Evolutionary conservation across 768 basidiomycete genomes (phyloP).

Genomic region (Collybia sordida): DNA sequence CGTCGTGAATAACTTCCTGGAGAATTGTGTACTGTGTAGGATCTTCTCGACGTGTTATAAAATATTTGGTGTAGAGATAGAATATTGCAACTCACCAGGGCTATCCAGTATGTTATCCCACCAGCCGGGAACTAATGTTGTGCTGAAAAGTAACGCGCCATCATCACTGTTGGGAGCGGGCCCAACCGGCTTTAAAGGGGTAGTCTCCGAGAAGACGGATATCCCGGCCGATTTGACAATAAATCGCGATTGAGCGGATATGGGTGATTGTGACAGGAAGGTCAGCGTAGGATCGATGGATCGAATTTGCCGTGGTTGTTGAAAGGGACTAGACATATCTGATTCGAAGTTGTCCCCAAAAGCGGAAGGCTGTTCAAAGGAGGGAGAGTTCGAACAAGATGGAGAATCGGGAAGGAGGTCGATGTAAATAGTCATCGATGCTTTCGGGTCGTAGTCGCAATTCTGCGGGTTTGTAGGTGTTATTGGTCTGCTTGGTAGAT

Average conservation of each 20-base stretch:
- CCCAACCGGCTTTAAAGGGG: slow-evolving; percentile 29
- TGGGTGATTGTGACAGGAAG: slow-evolving; percentile 47
- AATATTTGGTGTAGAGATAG: not conserved
- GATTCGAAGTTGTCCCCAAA: slow-evolving; percentile 10
- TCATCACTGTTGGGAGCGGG: slow-evolving; percentile 19
- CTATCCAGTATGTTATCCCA: slow-evolving; percentile 65
- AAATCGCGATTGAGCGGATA: slow-evolving; percentile 55
- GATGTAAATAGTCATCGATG: slow-evolving; percentile 42
- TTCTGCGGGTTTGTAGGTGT: slow-evolving; percentile 36
- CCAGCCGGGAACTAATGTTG: slow-evolving; percentile 59
- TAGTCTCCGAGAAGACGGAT: slow-evolving; percentile 52
- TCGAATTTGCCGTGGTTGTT: slow-evolving; percentile 50
- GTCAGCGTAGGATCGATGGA: slow-evolving; percentile 70
- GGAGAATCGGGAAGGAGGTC: slow-evolving; percentile 39
- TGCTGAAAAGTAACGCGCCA: slow-evolving; percentile 50
- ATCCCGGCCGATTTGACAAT: slow-evolving; percentile 49
- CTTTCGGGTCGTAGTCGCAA: slow-evolving; percentile 27
- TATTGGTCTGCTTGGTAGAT: slow-evolving; percentile 34
- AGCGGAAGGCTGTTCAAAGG: slow-evolving; percentile 3
- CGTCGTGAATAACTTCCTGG: slow-evolving; percentile 54
- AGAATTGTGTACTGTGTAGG: slow-evolving; percentile 65
- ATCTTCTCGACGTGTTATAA: slow-evolving; percentile 40
- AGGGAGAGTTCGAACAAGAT: slow-evolving; percentile 5
- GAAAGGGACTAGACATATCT: slow-evolving; percentile 34
- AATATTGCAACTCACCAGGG: slow-evolving; percentile 41